phyloP scores from a whole-genome alignment of 345 rosid genomes.

The Eutrema heterophyllum region DNA sequence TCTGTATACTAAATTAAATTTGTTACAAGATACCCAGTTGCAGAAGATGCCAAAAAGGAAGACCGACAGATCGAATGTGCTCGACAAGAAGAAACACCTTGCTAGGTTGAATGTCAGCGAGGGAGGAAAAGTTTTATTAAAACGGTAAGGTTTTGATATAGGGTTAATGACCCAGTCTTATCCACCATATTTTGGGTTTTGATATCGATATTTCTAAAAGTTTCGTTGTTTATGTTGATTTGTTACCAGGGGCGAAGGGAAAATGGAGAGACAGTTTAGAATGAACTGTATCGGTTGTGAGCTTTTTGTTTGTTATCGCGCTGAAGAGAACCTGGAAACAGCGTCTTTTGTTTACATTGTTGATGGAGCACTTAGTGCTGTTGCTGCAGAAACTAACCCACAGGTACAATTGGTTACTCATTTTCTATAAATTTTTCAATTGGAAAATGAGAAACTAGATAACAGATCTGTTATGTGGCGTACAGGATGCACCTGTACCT shows the following conservation, averaged over 20 bases:
- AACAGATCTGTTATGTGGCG: not conserved
- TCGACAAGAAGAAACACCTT: conserved; percentile 93
- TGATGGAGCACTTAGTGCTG: conserved; percentile 78
- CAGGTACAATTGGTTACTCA: conserved; percentile 41
- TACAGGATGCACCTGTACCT: conserved; percentile 89
- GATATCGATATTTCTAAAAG: not conserved
- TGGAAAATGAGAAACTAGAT: not conserved
- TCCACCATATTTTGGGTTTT: not conserved
- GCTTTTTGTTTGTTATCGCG: conserved; percentile 86
- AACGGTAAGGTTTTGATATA: conserved; percentile 43
- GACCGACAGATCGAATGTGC: conserved; percentile 83
- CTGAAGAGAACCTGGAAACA: conserved; percentile 77
- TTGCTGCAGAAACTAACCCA: conserved; percentile 93
- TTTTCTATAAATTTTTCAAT: not conserved
- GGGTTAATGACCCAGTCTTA: not conserved
- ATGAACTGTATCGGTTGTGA: conserved; percentile 93
- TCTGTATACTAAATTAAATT: conserved; percentile 36
- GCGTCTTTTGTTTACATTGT: conserved; percentile 73
- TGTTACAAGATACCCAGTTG: conserved; percentile 83
- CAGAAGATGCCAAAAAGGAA: conserved; percentile 97
- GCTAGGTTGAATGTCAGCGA: conserved; percentile 70
- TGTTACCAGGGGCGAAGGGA: conserved; percentile 75
- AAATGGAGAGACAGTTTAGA: conserved; percentile 91
- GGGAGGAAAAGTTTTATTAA: conserved; percentile 82
- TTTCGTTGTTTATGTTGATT: not conserved